Base-by-base conservation (phyloP, 768 basidiomycete genomes). In the Mycena vitilis region DNA sequence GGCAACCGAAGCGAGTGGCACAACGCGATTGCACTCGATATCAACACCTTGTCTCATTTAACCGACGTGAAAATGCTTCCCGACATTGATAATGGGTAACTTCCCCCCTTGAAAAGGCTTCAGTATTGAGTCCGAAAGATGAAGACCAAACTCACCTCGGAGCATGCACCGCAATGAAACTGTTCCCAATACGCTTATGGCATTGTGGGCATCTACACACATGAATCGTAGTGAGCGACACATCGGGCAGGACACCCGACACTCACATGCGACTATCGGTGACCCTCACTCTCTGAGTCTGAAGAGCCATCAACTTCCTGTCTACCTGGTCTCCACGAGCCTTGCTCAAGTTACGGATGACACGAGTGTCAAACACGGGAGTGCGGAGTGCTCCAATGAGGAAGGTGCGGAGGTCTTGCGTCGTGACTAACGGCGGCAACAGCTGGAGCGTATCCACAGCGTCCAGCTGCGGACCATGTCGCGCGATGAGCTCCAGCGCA, bases 61-160 rank as follows among this genome's bases (percentile, higher is more conserved):
- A 74, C 64, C 81, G 86, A 56, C 79, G 81, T 12, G 93, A 82
- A 75, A 95, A 98, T 0, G 86, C 85, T 76, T 98, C 96, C 34
- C 95, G 91, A 76, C 96, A 99, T 69, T 97, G 94, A 77, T 96
- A 96, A 79, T 98, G 97, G 0, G 96, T 99, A 3, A 98, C 96
- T 80, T 97, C 95, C 11, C 96, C 96, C 56, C 96, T 98, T 48
- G 60, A 30, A 8, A 5, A 37, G 37, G n/a, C 10, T 47, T 37
- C 37, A 51, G 22, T 54, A 42, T 15, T 22, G 40, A 23, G 36
- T 30, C 38, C 51, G 4, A 63, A 15, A n/a, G 51, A 45, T 5
- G 51, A 12, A 25, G 49, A 70, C 64, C 66, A 37, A 63, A 72
- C 90, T 75, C 73, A 93, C 95, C 88, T 86, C 47, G 96, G 96